Conservation (phyloP, 2,329 filamentous ascomycete genomes). For the Ceratocystis huliohia region DNA sequence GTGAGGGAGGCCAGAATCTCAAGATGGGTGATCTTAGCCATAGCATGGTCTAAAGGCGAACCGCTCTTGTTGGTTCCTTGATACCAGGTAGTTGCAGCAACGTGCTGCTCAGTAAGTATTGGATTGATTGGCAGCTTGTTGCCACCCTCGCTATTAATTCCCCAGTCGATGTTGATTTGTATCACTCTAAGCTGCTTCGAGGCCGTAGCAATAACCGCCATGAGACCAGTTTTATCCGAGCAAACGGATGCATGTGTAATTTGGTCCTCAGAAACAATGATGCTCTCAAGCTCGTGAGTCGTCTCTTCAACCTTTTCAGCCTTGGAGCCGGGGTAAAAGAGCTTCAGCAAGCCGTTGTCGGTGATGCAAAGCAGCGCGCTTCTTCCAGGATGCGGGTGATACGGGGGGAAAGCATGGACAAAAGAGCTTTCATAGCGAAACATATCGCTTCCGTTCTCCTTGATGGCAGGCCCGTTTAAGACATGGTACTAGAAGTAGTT, state of each 20-base stretch:
- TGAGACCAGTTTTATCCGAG: conserved; percentile 58
- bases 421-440: conserved; percentile 52
- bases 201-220: conserved; percentile 55
- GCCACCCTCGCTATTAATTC: conserved; percentile 43
- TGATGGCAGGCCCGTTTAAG: conserved; percentile 50
- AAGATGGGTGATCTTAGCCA: conserved; percentile 58
- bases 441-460: conserved; percentile 45
- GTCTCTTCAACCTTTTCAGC: conserved; percentile 55
- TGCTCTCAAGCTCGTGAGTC: conserved; percentile 59
- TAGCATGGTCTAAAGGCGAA: conserved; percentile 35
- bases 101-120: conserved; percentile 41
- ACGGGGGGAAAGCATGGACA: conserved; percentile 55
- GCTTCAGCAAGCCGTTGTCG: conserved; percentile 56
- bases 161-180: conserved; percentile 64
- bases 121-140: conserved; percentile 39
- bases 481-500: conserved; percentile 25
- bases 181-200: conserved; percentile 63
- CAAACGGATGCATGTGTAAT: conserved; percentile 67
- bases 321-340: conserved; percentile 67
- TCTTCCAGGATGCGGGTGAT: conserved; percentile 57
- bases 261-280: conserved; percentile 59
- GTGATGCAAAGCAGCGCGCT: conserved; percentile 68
- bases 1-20: conserved; percentile 57
- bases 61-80: conserved; percentile 34
- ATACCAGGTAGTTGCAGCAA: conserved; percentile 47